Evolutionary conservation across 441 rosid genomes (phyloP), one percentile per base, ranked within the genome.

Genomic region (Pelargonium cotyledonis): DNA sequence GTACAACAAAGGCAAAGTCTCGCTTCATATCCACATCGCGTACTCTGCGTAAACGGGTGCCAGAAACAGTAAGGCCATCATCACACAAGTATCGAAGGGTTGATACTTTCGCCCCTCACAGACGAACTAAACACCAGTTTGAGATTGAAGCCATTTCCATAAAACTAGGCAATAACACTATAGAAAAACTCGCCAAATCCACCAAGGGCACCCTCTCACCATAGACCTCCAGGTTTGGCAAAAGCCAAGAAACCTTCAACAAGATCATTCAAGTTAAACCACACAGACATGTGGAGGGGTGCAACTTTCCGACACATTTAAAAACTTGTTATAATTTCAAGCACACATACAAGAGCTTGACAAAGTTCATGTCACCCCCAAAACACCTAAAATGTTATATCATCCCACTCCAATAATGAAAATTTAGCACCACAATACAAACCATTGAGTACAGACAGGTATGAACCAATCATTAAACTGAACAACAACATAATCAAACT

Each of bases 21-120:
- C 90, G 84, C 93, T 88, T 86, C 90, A 88, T 85, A 86, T 88
- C 93, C 90, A 88, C 90, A 78, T 85, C 88, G 44, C 90, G 89
- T 69, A 88, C 78, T 86, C 93, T 88, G 90, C 82, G 89, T 76
- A 88, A 88, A 88, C 73, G 79, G 86, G 84, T 80, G 81, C 86
- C 85, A 88, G 75, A 88, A 85, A 86, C 81, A 83, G 84, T 86
- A 86, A 88, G 88, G 90, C 86, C 93, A 88, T 86, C 90, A 78
- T 70, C 78, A 83, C 80, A 81, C 81, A 86, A 79, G 84, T 72
- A 80, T 77, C 73, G 75, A 83, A 73, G 84, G 80, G 78, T 79
- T 78, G 81, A 72, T 64, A 81, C 80, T 77, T 83, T 49, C 77
- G 83, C 83, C 83, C 80, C 80, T 83, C 84, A 83, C 75, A 80